Percentiles rank a stretch among this genome's conserved stretches.
Conservation (phyloP, 1,284 basidiomycete genomes). For the Marasmius sp. region DNA sequence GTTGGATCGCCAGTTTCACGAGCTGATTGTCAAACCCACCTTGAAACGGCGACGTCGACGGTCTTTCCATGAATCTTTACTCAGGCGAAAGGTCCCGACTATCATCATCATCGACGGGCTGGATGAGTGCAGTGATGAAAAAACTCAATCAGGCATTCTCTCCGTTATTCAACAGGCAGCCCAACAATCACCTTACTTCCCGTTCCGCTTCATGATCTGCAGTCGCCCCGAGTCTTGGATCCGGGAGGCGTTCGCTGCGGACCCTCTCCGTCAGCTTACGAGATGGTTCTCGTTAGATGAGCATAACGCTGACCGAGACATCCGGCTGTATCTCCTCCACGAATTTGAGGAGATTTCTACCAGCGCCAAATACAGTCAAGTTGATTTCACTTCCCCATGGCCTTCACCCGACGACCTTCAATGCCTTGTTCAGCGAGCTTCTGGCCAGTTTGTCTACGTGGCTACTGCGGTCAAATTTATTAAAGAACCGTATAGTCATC, state of each 20-base stretch:
- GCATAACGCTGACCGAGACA: background rate
- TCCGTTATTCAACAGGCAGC: background rate
- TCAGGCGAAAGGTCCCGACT: background rate
- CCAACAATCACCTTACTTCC: background rate
- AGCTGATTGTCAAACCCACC: background rate
- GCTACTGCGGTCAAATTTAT: conserved; percentile 12
- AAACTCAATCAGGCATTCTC: background rate
- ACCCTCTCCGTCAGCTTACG: background rate
- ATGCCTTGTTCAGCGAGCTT: conserved; percentile 2
- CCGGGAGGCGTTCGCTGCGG: background rate
- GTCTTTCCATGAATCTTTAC: too few relatives aligned
- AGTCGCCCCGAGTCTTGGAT: background rate
- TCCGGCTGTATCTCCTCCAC: background rate
- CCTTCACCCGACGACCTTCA: conserved; percentile 1
- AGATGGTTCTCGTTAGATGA: background rate
- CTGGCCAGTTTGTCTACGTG: conserved; percentile 12
- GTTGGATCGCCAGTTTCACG: background rate
- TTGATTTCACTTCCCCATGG: conserved; percentile 4
- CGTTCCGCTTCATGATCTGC: background rate
- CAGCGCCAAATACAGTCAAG: background rate
- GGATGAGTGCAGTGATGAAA: background rate
- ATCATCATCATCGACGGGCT: background rate
- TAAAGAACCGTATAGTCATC: background rate
- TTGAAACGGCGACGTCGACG: too few relatives aligned
- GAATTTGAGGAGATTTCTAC: background rate